These are phyloP conservation scores for Atractiella rhizophila DNA, from an alignment of 768 basidiomycete genomes.

Conservation along the genomic window DNA sequence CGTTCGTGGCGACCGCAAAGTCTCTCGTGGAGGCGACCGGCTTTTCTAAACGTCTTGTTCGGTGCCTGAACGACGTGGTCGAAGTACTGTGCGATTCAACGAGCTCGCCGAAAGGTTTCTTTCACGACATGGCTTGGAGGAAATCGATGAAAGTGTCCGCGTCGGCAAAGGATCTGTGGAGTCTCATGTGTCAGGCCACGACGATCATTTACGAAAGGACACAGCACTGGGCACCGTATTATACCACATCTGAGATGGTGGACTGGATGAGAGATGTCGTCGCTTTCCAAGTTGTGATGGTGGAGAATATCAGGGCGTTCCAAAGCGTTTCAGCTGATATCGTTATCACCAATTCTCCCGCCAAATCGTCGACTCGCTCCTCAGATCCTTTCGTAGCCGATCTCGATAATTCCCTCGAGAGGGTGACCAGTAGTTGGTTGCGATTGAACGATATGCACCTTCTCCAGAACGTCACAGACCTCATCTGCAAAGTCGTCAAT, in stretches of 20 bases:
- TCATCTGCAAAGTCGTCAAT: conserved; percentile 51
- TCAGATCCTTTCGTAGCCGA: conserved; percentile 45
- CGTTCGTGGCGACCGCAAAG: conserved; percentile 38
- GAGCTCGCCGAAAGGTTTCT: conserved; percentile 44
- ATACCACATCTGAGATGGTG: conserved; percentile 61
- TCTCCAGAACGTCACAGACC: conserved; percentile 60
- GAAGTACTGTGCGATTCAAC: conserved; percentile 55
- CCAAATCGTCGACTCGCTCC: conserved; percentile 35
- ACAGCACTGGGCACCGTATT: conserved; percentile 52
- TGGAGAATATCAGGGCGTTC: conserved; percentile 53
- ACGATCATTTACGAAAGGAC: conserved; percentile 65
- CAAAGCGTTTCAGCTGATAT: conserved; percentile 26
- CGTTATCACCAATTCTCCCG: conserved; percentile 12
- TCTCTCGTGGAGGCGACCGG: conserved; percentile 59
- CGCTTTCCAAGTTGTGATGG: conserved; percentile 66
- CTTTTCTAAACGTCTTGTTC: conserved; percentile 67
- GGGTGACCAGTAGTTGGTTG: conserved; percentile 64
- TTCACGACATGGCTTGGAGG: conserved; percentile 21
- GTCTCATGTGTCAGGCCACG: conserved; percentile 49
- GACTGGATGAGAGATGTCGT: conserved; percentile 97
- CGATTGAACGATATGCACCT: conserved; percentile 79
- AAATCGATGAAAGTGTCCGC: conserved; percentile 16
- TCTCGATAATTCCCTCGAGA: conserved; percentile 51
- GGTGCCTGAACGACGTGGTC: conserved; percentile 73
- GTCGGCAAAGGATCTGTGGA: conserved; percentile 49